Evolutionary conservation across 1,284 basidiomycete genomes (phyloP).

Genomic region (Trichosporon sp.): DNA sequence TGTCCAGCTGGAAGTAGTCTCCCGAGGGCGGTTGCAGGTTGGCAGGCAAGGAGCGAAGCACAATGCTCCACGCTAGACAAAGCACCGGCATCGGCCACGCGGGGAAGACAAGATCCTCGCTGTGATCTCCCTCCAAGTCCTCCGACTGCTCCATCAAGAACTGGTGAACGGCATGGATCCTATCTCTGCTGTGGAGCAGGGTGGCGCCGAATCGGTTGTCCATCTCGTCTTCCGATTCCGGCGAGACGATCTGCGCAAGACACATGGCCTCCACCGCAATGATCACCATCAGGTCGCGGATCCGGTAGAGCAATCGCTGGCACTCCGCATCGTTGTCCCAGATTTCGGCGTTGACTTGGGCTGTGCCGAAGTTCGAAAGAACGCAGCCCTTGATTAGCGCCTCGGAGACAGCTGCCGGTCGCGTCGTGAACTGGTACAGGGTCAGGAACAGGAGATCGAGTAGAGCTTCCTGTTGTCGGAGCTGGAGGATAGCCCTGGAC

Average conservation of each 20-base stretch:
- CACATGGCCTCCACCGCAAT: conserved; percentile 37
- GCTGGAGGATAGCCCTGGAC: conserved; percentile 35
- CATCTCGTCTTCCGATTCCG: conserved; percentile 17
- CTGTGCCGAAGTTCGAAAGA: conserved; percentile 36
- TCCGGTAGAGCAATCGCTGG: conserved; percentile 23
- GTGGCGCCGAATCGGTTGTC: conserved; percentile 21
- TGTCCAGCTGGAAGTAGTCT: conserved; percentile 20
- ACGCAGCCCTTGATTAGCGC: conserved; percentile 34
- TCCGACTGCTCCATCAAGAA: conserved; percentile 33
- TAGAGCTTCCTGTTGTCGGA: conserved; percentile 33
- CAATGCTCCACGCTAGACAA: conserved; percentile 41
- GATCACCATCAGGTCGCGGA: conserved; percentile 35
- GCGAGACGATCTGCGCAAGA: conserved; percentile 30
- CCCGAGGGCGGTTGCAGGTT: conserved; percentile 23
- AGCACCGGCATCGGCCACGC: conserved; percentile 37
- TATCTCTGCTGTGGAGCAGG: conserved; percentile 27
- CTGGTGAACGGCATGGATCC: conserved; percentile 30
- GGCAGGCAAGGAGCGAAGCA: conserved; percentile 28
- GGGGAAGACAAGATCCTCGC: conserved; percentile 18
- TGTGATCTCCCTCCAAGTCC: conserved; percentile 18
- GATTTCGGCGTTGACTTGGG: conserved; percentile 36
- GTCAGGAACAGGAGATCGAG: conserved; percentile 39
- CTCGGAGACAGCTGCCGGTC: conserved; percentile 33
- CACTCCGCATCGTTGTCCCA: conserved; percentile 35
- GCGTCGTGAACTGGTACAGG: conserved; percentile 31